phyloP scores from a whole-genome alignment of 2,329 filamentous ascomycete species.

The Zelopaecilomyces penicillatus region DNA sequence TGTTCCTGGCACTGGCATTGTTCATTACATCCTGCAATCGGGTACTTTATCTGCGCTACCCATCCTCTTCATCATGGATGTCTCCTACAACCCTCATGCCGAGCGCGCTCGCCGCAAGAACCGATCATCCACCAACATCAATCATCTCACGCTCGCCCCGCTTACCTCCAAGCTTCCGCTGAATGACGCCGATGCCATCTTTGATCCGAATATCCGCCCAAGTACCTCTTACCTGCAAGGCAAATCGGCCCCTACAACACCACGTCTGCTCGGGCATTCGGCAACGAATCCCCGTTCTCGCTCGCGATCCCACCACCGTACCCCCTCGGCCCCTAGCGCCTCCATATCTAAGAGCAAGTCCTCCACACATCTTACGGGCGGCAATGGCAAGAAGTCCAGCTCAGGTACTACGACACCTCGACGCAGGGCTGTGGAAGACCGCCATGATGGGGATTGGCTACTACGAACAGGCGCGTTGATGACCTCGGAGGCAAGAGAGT shows the following conservation, averaged over 20 bases:
- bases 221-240: slow-evolving; percentile 49
- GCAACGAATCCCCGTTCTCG: slow-evolving; percentile 37
- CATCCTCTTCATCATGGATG: slow-evolving; percentile 36
- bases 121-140: slow-evolving; percentile 50
- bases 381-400: slow-evolving; percentile 13
- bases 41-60: too few relatives aligned
- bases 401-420: slow-evolving; percentile 27
- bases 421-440: slow-evolving; percentile 29
- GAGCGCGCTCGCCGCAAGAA: slow-evolving; percentile 49
- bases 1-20: too few relatives aligned
- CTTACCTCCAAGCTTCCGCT: slow-evolving; percentile 54
- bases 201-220: slow-evolving; percentile 25
- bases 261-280: slow-evolving; percentile 52
- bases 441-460: slow-evolving; percentile 55
- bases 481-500: slow-evolving; percentile 54
- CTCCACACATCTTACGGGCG: slow-evolving; percentile 42
- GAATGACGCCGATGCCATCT: slow-evolving; percentile 41
- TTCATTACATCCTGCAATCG: too few relatives aligned
- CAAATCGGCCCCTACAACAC: slow-evolving; percentile 56
- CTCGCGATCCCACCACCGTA: slow-evolving; percentile 37
- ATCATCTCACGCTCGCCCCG: slow-evolving; percentile 55
- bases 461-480: slow-evolving; percentile 55
- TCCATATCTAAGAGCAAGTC: slow-evolving; percentile 54
- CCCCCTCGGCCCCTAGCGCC: slow-evolving; percentile 26
- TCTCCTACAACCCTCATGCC: slow-evolving; percentile 52